Conservation (phyloP, 140 eudicot species). For the Ambrosia hybrid region DNA sequence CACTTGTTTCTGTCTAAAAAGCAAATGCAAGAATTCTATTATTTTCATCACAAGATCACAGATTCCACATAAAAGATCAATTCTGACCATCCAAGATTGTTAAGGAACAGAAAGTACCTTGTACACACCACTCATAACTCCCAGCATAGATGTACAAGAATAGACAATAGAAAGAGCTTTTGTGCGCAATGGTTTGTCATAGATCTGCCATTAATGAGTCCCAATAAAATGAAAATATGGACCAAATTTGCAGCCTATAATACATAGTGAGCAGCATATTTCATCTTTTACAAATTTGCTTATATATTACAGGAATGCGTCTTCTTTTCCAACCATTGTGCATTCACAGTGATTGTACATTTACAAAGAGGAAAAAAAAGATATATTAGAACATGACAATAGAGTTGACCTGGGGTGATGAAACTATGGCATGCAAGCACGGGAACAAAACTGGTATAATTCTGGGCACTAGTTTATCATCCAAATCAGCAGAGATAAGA, state of each 20-base stretch:
- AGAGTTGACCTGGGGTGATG: constrained; percentile 86
- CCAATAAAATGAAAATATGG: constrained; percentile 22
- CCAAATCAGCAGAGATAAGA: constrained; percentile 83
- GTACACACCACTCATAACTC: constrained; percentile 91
- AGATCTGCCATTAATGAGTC: constrained; percentile 48
- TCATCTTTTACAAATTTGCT: neutral
- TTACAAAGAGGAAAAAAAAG: neutral
- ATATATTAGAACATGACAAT: neutral
- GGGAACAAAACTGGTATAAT: constrained; percentile 85
- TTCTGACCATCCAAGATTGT: constrained; percentile 6
- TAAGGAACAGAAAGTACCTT: constrained; percentile 55
- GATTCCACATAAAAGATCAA: constrained; percentile 11
- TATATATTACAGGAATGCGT: neutral
- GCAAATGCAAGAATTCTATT: constrained; percentile 19
- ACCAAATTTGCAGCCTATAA: constrained; percentile 16
- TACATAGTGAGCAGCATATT: neutral
- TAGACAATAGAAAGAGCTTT: constrained; percentile 82
- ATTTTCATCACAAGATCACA: constrained; percentile 2
- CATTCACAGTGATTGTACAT: neutral
- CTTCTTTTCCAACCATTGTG: constrained; percentile 9
- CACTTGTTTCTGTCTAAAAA: constrained; percentile 69
- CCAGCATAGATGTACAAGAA: constrained; percentile 79
- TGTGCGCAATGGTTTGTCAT: constrained; percentile 68
- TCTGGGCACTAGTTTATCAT: constrained; percentile 81
- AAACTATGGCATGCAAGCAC: constrained; percentile 77